These are phyloP conservation scores for Monilinia fructigena DNA, from an alignment of 2,329 filamentous ascomycete genomes.

Conservation along the genomic window DNA sequence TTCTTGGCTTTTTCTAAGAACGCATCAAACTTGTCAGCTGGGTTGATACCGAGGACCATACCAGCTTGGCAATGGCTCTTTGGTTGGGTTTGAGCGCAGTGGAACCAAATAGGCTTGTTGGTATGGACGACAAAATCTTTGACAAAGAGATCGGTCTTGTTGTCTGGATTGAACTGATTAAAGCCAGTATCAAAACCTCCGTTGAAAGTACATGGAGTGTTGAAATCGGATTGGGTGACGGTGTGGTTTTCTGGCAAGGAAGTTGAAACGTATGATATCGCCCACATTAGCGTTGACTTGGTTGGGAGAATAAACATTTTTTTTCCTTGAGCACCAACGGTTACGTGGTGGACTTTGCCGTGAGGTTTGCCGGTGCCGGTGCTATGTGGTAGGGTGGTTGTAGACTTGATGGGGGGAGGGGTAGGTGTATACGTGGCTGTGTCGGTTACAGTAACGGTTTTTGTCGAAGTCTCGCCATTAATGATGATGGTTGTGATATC, in stretches of 20 bases:
- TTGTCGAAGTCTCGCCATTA: not conserved
- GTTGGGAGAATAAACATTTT: constrained; percentile 53
- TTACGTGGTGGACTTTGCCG: not conserved
- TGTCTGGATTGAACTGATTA: constrained; percentile 9
- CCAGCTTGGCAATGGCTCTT: constrained; percentile 2
- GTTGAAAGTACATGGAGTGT: constrained; percentile 57
- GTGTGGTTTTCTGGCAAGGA: constrained; percentile 73
- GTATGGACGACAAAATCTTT: not conserved
- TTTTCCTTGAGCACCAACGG: not conserved
- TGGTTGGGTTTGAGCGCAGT: constrained; percentile 3
- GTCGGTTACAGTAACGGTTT: not conserved
- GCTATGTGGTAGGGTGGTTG: not conserved
- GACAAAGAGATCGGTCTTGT: not conserved
- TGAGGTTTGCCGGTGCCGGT: not conserved
- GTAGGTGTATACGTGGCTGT: not conserved
- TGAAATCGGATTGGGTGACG: constrained; percentile 67
- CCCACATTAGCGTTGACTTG: constrained; percentile 59
- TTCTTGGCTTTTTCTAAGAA: constrained; percentile 8
- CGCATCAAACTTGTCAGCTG: not conserved
- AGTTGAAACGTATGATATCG: constrained; percentile 69
- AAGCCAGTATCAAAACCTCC: constrained; percentile 63
- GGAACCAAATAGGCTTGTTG: constrained; percentile 1
- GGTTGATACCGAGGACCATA: constrained; percentile 18
- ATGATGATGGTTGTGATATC: constrained; percentile 5
- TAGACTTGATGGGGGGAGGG: not conserved